Percentiles rank a stretch among this genome's conserved stretches.
These are phyloP conservation scores for Hypseocharis bilobata DNA, from an alignment of 441 rosid genomes.

Conservation along the genomic window DNA sequence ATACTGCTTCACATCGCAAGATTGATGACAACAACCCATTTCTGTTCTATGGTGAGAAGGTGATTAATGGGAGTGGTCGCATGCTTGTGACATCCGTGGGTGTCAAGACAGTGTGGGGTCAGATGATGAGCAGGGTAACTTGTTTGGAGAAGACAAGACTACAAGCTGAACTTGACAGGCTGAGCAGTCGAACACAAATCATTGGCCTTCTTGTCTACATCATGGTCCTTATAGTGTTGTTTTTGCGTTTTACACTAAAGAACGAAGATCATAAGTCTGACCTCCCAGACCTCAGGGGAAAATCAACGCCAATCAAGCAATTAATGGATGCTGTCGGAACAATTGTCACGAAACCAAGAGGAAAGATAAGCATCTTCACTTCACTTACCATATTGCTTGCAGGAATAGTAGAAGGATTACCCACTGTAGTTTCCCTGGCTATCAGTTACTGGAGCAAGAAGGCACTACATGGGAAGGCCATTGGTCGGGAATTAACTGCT, in stretches of 20 bases:
- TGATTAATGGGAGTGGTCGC: conserved; percentile 3
- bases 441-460: conserved; percentile 15
- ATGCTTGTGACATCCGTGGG: conserved; percentile 15
- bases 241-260: conserved; percentile 5
- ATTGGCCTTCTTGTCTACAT: background rate
- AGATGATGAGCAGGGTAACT: background rate
- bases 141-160: background rate
- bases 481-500: background rate
- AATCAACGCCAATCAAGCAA: too few relatives aligned
- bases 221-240: conserved; percentile 1
- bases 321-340: too few relatives aligned
- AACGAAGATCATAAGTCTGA: background rate
- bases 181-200: background rate
- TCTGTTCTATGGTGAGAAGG: conserved; percentile 8
- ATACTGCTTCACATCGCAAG: background rate
- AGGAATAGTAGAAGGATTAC: conserved; percentile 14
- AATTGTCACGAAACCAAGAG: background rate
- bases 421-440: background rate
- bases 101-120: background rate
- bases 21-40: conserved; percentile 12
- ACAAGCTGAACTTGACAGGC: conserved; percentile 13
- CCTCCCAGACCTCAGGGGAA: conserved; percentile 3
- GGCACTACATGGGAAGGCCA: conserved; percentile 1
- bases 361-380: background rate
- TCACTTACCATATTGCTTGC: conserved; percentile 8